Evolutionary conservation across 2,329 filamentous ascomycete species (phyloP), one percentile per base, ranked within the genome.

Genomic region (Fusarium sp.): DNA sequence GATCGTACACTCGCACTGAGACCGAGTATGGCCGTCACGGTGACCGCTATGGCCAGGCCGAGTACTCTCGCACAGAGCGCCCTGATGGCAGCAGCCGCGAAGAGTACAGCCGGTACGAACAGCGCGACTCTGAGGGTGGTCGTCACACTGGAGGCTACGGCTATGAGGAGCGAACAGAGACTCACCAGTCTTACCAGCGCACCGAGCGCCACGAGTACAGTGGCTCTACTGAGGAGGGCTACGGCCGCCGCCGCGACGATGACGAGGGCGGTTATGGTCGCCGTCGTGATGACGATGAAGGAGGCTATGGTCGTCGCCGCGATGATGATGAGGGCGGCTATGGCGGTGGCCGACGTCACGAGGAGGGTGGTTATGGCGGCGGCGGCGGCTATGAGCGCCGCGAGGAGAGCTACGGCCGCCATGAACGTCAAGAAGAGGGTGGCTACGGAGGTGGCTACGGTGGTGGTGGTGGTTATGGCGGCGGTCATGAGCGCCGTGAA

Each of bases 61-160:
- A 91, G 79, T 88, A 90, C 76, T 87, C 85, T 35, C 84, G 90
- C 78, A 93, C 90, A 9, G 85, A 88, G 64, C 89, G 90, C 70
- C 83, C 87, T 20, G 85, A 87, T 64, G 91, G 91, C 59, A 88
- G 88, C 57, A 85, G 87, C 63, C 85, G 86, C 66, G 86, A 88
- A 43, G 89, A 92, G 67, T 93, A 91, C 81, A 86, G 86, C 67
- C 88, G 90, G 35, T 91, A 89, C 72, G 90, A 92, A 76, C 87
- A 92, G 77, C 85, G 88, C 56, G 83, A 86, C 37, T 83, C 84
- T 45, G 79, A 80, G 7, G 81, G 80, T 32, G 79, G 81, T 25
- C 79, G 82, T 33, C 79, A 80, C 8, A 82, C 85, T 25, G 81
- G 82, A 25, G 87, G 86, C 33, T 90, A 89, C 73, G 88, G 89